Evolutionary conservation across 2,329 filamentous ascomycete species (phyloP), one percentile per base, ranked within the genome.

Genomic region (Pseudofabraea citricarpa): DNA sequence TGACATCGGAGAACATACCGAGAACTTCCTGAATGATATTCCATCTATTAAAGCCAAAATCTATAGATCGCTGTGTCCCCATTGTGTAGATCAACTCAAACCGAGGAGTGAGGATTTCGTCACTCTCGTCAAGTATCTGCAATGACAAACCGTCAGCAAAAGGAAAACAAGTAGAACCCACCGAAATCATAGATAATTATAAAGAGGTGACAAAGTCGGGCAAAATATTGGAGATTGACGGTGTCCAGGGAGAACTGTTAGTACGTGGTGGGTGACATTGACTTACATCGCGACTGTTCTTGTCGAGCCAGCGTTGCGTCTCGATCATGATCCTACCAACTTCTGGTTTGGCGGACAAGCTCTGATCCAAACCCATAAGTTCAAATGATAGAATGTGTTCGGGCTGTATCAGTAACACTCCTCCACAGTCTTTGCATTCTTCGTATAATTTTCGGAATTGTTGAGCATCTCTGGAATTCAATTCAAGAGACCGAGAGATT

Each of bases 81-180:
- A 81, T 73, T 0, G 78, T 80, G 43, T 84, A 83, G 1, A 83
- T 64, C 0, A 83, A 58, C 51, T 84, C 76, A 27, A 80, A 81
- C 39, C 74, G 76, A 5, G 71, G 66, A 33, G 68, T 76, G 39
- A 83, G 76, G 41, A 75, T 77, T 43, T 83, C 77, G 37, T 85
- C 81, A 29, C 74, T 79, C 56, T 85, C 79, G 45, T 84, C 79
- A 0, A 84, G 65, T 2, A 85, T 66, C 27, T 31, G 6, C 10
- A 5, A 12, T 15, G 16, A n/a, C 16, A n/a, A n/a, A 2, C 27
- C 16, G 9, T 31, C 6, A 31, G 27, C 6, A 31, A 15, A 31
- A 31, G 27, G 6, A 31, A n/a, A 12, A 31, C 2, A 10, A 7
- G 4, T 15, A 31, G 27, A 9, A 31, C n/a, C n/a, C n/a, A n/a